A percentile compares a stretch with the other conserved stretches of the same genome.
These are phyloP conservation scores for Colletotrichum sp. DNA, from an alignment of 2,329 filamentous ascomycete genomes.

Conservation along the genomic window DNA sequence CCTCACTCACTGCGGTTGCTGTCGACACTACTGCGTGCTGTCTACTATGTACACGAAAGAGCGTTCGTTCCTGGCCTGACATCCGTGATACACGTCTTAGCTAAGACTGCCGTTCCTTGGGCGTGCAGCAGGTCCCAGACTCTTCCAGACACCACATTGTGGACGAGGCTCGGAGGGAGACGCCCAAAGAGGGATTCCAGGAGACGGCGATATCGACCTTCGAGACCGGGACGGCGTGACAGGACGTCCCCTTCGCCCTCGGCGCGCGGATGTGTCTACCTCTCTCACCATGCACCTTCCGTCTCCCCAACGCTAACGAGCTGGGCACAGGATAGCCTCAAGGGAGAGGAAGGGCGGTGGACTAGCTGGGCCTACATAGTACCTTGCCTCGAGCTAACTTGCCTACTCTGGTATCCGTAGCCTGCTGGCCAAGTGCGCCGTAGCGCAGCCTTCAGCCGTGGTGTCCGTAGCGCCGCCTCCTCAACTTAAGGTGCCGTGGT, in stretches of 20 bases:
- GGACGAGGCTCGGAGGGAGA: background rate
- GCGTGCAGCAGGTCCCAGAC: background rate
- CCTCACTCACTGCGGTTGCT: background rate
- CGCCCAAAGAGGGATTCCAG: background rate
- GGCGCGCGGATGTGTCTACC: background rate
- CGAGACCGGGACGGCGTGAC: background rate
- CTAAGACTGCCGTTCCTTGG: conserved; percentile 4
- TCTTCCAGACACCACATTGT: background rate
- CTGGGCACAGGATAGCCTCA: background rate
- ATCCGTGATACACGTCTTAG: conserved; percentile 15
- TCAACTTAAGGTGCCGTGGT: background rate
- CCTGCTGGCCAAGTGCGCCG: background rate
- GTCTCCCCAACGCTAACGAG: background rate
- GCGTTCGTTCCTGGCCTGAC: conserved; percentile 7
- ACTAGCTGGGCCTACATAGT: background rate
- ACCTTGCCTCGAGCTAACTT: background rate
- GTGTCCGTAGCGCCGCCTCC: background rate
- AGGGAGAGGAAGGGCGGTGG: conserved; percentile 12
- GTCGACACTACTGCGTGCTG: background rate
- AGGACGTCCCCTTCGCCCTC: background rate
- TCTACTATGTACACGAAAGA: background rate
- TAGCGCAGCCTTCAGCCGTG: background rate
- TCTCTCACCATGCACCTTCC: background rate
- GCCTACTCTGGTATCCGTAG: background rate
- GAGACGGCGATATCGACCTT: background rate